Conservation (phyloP, 2,329 filamentous ascomycete genomes). For the Aspergillus ochraceoroseus region DNA sequence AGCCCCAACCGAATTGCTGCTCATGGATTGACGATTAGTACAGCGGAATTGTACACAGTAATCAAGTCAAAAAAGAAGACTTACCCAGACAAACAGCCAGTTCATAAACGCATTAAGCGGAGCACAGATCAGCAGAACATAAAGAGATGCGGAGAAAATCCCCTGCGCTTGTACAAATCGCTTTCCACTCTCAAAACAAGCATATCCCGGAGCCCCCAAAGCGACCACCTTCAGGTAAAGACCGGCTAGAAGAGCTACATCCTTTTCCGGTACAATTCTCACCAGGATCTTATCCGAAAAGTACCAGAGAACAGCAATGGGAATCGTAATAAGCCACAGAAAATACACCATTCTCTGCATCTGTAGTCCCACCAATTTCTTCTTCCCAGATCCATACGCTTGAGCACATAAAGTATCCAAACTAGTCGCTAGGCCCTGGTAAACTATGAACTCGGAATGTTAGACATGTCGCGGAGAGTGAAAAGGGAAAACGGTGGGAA, state of each 20-base stretch:
- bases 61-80: constrained; percentile 15
- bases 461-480: background rate
- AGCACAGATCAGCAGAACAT: constrained; percentile 75
- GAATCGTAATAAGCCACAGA: constrained; percentile 65
- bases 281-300: constrained; percentile 62
- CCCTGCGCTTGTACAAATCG: constrained; percentile 86
- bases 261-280: constrained; percentile 63
- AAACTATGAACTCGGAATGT: constrained; percentile 47
- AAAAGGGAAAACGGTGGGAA: background rate
- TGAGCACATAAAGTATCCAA: constrained; percentile 91
- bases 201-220: constrained; percentile 68
- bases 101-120: constrained; percentile 77
- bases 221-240: constrained; percentile 67
- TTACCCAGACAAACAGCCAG: constrained; percentile 71
- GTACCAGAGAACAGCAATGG: constrained; percentile 67
- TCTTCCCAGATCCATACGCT: constrained; percentile 86
- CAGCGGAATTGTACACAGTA: background rate
- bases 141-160: constrained; percentile 75
- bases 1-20: constrained; percentile 57
- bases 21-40: background rate
- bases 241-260: constrained; percentile 67
- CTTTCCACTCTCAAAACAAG: constrained; percentile 72
- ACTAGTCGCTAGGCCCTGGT: constrained; percentile 81
- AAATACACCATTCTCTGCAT: constrained; percentile 78
- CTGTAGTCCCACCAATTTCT: constrained; percentile 79